Percentiles rank a stretch among this genome's conserved stretches.
Evolutionary conservation across 192 early-diverging fungal genomes (phyloP).

Genomic region (Irineochytrium annulatum): DNA sequence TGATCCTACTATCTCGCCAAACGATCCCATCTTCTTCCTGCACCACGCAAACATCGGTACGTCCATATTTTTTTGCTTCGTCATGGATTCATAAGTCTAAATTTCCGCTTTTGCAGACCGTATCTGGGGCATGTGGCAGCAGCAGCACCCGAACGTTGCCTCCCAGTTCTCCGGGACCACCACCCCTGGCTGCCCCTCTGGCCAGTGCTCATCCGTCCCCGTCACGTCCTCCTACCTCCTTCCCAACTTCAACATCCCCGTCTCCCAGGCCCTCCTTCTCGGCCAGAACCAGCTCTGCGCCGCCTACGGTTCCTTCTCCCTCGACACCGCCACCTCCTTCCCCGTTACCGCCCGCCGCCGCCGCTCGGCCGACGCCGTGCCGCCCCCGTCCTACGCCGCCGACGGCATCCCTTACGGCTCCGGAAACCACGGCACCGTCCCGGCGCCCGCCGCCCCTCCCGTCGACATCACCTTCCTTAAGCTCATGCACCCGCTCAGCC

Average conservation of each 20-base stretch:
- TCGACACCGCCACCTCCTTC: neutral
- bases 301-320: neutral
- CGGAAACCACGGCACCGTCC: neutral
- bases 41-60: conserved; percentile 64
- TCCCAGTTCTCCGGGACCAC: neutral
- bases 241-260: conserved; percentile 12
- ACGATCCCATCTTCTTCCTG: conserved; percentile 63
- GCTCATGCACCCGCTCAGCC: neutral
- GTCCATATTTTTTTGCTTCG: conserved; percentile 11
- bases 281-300: neutral
- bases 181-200: no score
- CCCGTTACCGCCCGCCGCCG: neutral
- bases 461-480: neutral
- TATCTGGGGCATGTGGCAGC: conserved; percentile 5
- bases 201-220: no score
- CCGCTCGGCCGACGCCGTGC: neutral
- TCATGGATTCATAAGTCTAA: neutral
- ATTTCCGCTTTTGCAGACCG: conserved; percentile 2
- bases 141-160: neutral
- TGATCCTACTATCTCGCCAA: conserved; percentile 27
- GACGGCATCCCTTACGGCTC: neutral
- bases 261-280: neutral
- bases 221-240: neutral
- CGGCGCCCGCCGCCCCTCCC: neutral
- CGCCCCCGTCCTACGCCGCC: no score